Base-by-base conservation (phyloP, 108 stramenopile genomes). In the Nitzschia sp. region DNA sequence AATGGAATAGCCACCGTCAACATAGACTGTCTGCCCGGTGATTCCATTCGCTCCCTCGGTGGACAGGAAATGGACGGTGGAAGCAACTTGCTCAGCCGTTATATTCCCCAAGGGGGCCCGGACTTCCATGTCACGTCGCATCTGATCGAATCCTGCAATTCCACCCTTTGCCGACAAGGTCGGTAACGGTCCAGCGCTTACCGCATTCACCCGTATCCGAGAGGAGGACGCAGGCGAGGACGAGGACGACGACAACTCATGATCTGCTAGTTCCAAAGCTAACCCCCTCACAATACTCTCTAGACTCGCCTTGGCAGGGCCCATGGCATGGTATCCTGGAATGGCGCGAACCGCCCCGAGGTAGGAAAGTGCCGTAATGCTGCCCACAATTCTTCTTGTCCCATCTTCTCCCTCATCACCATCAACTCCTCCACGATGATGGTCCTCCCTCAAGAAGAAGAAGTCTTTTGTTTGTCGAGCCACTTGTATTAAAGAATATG, bases 231-330 rank as follows among this genome's bases (percentile, higher is more conserved):
- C 11, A 41, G 6, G 6, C 6, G 6, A 11, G n/a, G n/a, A n/a
- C 6, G 9, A 13, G 38, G 38, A 6, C 13, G 38, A 6, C 4
- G 8, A 4, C 4, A 5, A 4, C 19, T 50, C 48, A 16, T 26
- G 21, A 22, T 46, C 35, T 19, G 58, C 33, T 11, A 83, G 60
- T 45, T 89, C 88, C 58, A 73, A 17, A 11, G 88, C 88, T 45
- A 89, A 47, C 3, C 75, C 82, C 22, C 85, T 57, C 22, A 82
- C 75, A 23, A 71, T 55, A 11, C 73, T 66, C 57, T 85, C 88
- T 50, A 85, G 69, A 38, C 76, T 66, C 11, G 82, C 88, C 71
- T 89, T 85, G 69, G 81, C 85, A 1, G 88, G 85, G n/a, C 88
- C 88, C 88, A 89, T 89, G 53, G 76, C 63, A 47, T 84, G 46